Conservation (phyloP, 805 yeast genomes). For the Candida sanyiensis region DNA sequence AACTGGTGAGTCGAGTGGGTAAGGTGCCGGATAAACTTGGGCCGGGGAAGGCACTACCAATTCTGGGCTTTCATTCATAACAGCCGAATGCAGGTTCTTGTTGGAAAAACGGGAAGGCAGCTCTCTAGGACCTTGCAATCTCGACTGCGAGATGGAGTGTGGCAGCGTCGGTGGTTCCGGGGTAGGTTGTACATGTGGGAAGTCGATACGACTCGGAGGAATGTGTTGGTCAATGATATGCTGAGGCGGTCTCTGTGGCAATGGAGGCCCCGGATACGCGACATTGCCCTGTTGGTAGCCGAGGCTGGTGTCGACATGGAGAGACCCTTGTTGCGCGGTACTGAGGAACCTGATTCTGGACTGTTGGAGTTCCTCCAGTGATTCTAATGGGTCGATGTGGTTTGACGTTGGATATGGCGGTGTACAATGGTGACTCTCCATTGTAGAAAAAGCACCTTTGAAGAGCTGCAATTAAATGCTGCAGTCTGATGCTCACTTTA, state of each 20-base stretch:
- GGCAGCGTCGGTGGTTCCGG: slow-evolving; percentile 1
- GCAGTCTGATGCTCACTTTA: too few relatives aligned
- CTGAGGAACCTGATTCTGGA: slow-evolving; percentile 1
- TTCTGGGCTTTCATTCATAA: not conserved
- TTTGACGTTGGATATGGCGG: slow-evolving; percentile 7
- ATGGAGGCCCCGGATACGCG: slow-evolving; percentile 17
- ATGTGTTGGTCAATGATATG: slow-evolving; percentile 18
- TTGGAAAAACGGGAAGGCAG: slow-evolving; percentile 15
- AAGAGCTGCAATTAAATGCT: too few relatives aligned
- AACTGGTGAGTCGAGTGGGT: slow-evolving; percentile 4
- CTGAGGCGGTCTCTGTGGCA: slow-evolving; percentile 22
- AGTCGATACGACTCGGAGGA: not conserved
- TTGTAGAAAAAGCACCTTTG: too few relatives aligned
- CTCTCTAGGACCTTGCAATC: slow-evolving; percentile 22
- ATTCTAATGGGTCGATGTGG: slow-evolving; percentile 5
- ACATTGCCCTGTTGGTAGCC: not conserved
- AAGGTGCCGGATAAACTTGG: slow-evolving; percentile 2
- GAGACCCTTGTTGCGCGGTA: not conserved
- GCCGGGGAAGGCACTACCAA: not conserved
- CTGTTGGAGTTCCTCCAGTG: slow-evolving; percentile 3
- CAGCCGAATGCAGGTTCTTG: not conserved
- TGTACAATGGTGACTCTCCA: not conserved
- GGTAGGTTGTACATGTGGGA: not conserved
- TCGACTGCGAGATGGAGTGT: slow-evolving; percentile 1
- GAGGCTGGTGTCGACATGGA: slow-evolving; percentile 6